A percentile compares a stretch with the other conserved stretches of the same genome.
Evolutionary conservation across 2,329 filamentous ascomycete genomes (phyloP).

Genomic region (Teratosphaeria nubilosa): DNA sequence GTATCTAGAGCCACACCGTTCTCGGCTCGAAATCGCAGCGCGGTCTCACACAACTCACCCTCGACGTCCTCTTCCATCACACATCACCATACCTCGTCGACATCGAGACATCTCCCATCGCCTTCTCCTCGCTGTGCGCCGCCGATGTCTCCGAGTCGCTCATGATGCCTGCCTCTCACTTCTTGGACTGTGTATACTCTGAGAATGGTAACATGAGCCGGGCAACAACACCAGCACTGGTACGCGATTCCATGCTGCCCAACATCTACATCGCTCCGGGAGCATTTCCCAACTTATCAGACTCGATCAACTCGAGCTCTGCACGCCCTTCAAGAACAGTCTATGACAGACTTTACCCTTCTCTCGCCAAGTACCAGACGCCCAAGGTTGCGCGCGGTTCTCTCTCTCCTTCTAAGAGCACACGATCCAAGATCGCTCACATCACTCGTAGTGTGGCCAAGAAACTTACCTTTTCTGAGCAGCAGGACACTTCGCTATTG

Average conservation of each 20-base stretch:
- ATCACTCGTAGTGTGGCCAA: constrained; percentile 18
- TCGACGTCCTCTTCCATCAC: constrained; percentile 81
- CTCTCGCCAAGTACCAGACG: constrained; percentile 16
- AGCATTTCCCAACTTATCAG: constrained; percentile 15
- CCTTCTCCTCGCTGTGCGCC: constrained; percentile 63
- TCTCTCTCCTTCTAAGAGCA: constrained; percentile 6
- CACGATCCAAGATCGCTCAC: constrained; percentile 1
- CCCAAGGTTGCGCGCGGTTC: constrained; percentile 6
- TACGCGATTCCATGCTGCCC: constrained; percentile 25
- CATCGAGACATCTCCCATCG: constrained; percentile 41
- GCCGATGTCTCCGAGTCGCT: constrained; percentile 75
- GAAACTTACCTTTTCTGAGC: constrained; percentile 10
- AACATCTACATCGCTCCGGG: constrained; percentile 12
- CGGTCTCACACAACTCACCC: constrained; percentile 80
- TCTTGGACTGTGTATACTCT: constrained; percentile 74
- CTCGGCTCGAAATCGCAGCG: constrained; percentile 78
- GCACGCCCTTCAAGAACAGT: constrained; percentile 8
- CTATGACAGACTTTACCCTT: constrained; percentile 24
- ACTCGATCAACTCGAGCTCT: constrained; percentile 10
- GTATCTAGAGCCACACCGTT: constrained; percentile 77
- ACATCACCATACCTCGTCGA: constrained; percentile 64
- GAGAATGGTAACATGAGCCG: constrained; percentile 28
- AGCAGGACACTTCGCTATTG: constrained; percentile 30
- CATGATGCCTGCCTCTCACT: constrained; percentile 62
- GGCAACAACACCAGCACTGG: constrained; percentile 38